These are phyloP conservation scores for Candida sphagnicola DNA, from an alignment of 805 yeast species.

Conservation along the genomic window DNA sequence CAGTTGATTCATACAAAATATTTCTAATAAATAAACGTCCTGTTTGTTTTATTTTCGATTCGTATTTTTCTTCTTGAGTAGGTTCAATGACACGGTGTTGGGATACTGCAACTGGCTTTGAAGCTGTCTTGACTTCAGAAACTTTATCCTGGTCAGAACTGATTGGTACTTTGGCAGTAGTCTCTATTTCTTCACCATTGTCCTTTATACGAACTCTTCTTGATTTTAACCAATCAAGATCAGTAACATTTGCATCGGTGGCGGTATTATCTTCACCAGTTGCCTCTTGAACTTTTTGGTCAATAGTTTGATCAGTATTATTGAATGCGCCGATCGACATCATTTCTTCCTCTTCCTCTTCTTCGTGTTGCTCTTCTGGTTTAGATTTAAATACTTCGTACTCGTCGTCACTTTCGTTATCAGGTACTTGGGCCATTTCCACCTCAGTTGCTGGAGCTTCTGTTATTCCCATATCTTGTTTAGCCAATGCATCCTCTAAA, in stretches of 20 bases:
- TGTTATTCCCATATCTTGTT: constrained; percentile 13
- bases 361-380: constrained; percentile 23
- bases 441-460: constrained; percentile 13
- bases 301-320: constrained; percentile 12
- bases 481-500: constrained; percentile 39
- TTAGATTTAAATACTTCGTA: constrained; percentile 43
- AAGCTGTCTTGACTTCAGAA: constrained; percentile 5
- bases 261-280: constrained; percentile 31
- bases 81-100: constrained; percentile 9
- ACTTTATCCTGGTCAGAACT: not conserved
- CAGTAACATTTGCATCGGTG: constrained; percentile 55
- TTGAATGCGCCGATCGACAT: constrained; percentile 32
- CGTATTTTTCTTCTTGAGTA: constrained; percentile 44
- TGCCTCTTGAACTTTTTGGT: constrained; percentile 15
- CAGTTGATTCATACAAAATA: constrained; percentile 73
- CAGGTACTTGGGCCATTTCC: constrained; percentile 37
- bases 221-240: constrained; percentile 82
- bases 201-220: constrained; percentile 66
- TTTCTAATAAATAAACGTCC: constrained; percentile 88
- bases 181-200: constrained; percentile 18
- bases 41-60: constrained; percentile 54
- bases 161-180: constrained; percentile 6
- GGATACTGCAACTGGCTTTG: constrained; percentile 1
- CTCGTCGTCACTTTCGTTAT: constrained; percentile 49
- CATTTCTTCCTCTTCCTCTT: constrained; percentile 48